Conservation (phyloP, 1,284 basidiomycete species). For the Ganoderma sinense region DNA sequence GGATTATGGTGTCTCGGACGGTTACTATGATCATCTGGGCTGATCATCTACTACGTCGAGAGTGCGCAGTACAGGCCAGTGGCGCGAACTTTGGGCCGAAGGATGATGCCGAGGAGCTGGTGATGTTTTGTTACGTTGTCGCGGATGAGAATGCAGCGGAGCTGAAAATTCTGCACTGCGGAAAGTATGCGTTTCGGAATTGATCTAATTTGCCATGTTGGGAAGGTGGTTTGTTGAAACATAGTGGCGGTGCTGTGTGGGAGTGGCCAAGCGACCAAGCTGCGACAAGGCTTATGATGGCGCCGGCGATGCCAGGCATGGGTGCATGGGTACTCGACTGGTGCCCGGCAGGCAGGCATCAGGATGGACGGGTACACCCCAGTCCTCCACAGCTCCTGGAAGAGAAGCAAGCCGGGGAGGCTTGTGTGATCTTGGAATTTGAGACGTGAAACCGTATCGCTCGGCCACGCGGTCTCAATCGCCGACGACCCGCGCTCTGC, state of each 20-base stretch:
- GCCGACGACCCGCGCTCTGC: not conserved
- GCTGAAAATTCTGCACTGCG: not conserved
- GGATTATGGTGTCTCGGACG: not conserved
- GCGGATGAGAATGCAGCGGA: not conserved
- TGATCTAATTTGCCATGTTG: conserved; percentile 2
- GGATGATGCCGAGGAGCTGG: not conserved
- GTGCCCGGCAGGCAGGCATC: not conserved
- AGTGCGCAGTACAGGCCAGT: not conserved
- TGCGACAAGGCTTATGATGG: not conserved
- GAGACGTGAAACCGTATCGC: not conserved
- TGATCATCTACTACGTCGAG: not conserved
- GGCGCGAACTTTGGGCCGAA: not conserved
- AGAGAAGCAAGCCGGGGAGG: not conserved
- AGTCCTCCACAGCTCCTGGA: not conserved
- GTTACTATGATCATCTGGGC: not conserved
- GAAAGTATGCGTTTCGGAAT: not conserved
- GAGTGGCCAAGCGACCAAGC: not conserved
- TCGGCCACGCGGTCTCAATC: not conserved
- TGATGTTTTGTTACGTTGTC: not conserved
- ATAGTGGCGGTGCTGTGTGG: conserved; percentile 7
- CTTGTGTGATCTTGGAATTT: not conserved
- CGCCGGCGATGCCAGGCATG: not conserved
- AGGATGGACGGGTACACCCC: not conserved
- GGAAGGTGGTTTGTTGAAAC: conserved; percentile 1
- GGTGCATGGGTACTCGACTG: no score